Evolutionary conservation across 495 filamentous ascomycete species (phyloP).

Genomic region (Xylaria venustula): DNA sequence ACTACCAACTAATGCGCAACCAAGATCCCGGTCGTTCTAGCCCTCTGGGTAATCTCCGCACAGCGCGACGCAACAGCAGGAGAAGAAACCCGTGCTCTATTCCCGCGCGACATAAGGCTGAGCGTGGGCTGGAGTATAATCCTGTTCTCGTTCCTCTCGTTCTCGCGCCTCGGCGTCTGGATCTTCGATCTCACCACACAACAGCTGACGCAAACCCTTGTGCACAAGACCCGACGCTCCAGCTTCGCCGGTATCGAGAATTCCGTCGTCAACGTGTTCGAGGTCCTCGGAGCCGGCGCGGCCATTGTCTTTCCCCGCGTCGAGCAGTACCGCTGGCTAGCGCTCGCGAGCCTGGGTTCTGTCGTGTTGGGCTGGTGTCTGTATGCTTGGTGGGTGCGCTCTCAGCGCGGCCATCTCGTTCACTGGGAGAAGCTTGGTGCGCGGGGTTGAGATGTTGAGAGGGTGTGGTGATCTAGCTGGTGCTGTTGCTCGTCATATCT

Average conservation of each 20-base stretch:
- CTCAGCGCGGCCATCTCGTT: constrained; percentile 25
- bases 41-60: constrained; percentile 33
- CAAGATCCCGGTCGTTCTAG: constrained; percentile 39
- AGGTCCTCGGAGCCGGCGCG: constrained; percentile 34
- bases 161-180: constrained; percentile 40
- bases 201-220: constrained; percentile 43
- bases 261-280: constrained; percentile 39
- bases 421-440: constrained; percentile 28
- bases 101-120: constrained; percentile 8
- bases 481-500: not conserved
- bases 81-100: not conserved
- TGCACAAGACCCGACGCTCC: constrained; percentile 31
- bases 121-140: constrained; percentile 27
- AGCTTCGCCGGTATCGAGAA: constrained; percentile 47
- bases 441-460: not conserved
- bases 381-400: constrained; percentile 43
- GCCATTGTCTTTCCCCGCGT: constrained; percentile 37
- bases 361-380: constrained; percentile 32
- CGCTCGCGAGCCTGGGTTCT: constrained; percentile 31
- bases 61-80: constrained; percentile 4
- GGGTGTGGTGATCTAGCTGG: not conserved
- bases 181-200: constrained; percentile 47
- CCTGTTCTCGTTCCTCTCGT: constrained; percentile 41
- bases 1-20: constrained; percentile 4
- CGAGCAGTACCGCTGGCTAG: constrained; percentile 42